Conservation (phyloP, 768 basidiomycete genomes). For the Tylopilus cervinicoccineus region DNA sequence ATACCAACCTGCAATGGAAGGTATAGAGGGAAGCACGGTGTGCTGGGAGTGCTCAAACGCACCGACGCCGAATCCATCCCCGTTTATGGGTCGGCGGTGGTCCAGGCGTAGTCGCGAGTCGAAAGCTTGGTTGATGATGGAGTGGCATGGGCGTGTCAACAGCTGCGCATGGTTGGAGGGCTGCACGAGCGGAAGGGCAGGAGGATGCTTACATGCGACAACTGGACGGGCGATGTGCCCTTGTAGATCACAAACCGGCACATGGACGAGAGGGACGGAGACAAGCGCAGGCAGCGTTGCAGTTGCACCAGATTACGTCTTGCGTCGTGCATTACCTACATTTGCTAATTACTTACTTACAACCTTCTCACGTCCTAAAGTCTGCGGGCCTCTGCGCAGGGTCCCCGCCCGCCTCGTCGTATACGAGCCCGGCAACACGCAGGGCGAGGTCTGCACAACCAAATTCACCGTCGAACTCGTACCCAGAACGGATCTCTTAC, state of each 20-base stretch:
- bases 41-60: constrained; percentile 24
- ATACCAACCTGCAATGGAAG: constrained; percentile 73
- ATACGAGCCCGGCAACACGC: constrained; percentile 81
- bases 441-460: constrained; percentile 69
- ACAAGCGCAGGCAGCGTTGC: neutral
- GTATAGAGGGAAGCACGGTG: neutral
- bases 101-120: constrained; percentile 88
- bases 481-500: constrained; percentile 37
- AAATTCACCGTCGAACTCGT: constrained; percentile 2
- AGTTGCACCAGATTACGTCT: constrained; percentile 22
- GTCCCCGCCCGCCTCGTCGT: constrained; percentile 81
- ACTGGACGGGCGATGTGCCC: constrained; percentile 87
- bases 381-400: constrained; percentile 72
- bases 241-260: constrained; percentile 95
- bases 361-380: constrained; percentile 43
- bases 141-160: constrained; percentile 91
- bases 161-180: constrained; percentile 42
- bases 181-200: neutral
- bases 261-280: constrained; percentile 41
- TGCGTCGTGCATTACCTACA: neutral
- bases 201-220: constrained; percentile 64
- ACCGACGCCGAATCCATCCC: constrained; percentile 97
- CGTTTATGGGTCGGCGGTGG: constrained; percentile 81
- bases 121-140: constrained; percentile 96
- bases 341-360: neutral